These are phyloP conservation scores for Verbena officinalis DNA, from an alignment of 257 asterid genomes.

Conservation along the genomic window DNA sequence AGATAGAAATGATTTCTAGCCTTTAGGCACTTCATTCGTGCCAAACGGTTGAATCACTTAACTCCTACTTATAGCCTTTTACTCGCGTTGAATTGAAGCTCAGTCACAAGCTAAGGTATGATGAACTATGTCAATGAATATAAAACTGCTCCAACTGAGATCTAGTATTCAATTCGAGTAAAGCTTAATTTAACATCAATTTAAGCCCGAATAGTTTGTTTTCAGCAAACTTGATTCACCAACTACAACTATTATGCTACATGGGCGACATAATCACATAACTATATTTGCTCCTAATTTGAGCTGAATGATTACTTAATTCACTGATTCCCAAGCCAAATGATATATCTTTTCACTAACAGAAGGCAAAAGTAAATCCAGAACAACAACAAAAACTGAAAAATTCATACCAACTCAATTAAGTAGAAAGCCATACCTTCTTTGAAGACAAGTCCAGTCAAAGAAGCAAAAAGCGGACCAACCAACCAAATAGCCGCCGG, in stretches of 20 bases:
- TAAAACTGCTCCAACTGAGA: neutral
- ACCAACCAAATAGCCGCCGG: constrained; percentile 86
- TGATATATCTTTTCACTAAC: neutral
- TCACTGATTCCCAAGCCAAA: neutral
- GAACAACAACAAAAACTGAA: neutral
- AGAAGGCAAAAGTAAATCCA: neutral
- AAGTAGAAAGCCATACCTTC: constrained; percentile 54
- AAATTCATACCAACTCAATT: neutral
- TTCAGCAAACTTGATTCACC: neutral
- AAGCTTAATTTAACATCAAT: neutral
- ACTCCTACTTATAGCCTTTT: neutral
- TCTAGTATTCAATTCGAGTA: neutral
- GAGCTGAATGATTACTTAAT: neutral
- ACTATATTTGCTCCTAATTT: neutral
- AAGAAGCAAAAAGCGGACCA: constrained; percentile 90
- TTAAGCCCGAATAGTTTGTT: neutral
- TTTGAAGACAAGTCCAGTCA: constrained; percentile 92
- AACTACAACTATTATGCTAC: neutral
- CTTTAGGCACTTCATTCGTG: no score
- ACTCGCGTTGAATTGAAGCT: neutral
- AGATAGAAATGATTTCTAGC: no score
- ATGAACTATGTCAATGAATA: neutral
- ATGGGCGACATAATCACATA: neutral
- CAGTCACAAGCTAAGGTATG: neutral
- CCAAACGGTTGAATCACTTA: no score